Base-by-base conservation (phyloP, 2,329 filamentous ascomycete genomes). In the Pseudogymnoascus sp. region DNA sequence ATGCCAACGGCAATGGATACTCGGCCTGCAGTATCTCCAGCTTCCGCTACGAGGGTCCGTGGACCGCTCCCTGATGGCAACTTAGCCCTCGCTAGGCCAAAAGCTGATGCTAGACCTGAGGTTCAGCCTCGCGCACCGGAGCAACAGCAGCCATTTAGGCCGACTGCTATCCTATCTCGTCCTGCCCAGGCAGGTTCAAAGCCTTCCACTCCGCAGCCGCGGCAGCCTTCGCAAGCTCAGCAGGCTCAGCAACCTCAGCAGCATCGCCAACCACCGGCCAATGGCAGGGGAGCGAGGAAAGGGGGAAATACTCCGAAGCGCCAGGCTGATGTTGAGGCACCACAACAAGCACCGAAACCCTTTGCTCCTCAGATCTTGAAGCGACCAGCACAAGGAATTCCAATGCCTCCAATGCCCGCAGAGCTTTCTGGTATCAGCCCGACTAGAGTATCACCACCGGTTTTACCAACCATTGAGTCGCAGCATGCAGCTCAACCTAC, bases 291-390 rank as follows among this genome's bases (percentile, higher is more conserved):
- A 34, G 51, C 51, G 29, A 57, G 51, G n/a, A 57, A 34, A 34
- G 29, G 3, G 6, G 51, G 51, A n/a, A 21, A 4, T 12, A 21
- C 51, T 8, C 29, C 51, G n/a, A 57, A 57, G 16, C 51, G 51
- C 16, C 51, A 57, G 16, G n/a, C 51, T 18, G 51, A 57, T 12
- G 51, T 18, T n/a, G 51, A 57, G 51, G 51, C 73, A n/a, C 70
- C 72, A 11, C 81, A 79, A 66, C 73, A 54, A 18, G 47, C 73
- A 14, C 70, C 72, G 8, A 82, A 79, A 67, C 73, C 77, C 11
- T 83, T 83, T 66, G 80, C 82, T 64, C 81, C 81, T 7, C 79
- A 82, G 63, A 83, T 83, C 26, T 70, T 83, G 16, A 81, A 80
- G 65, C 79, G 81, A 3, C 79, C 80, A 26, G 76, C 79, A 45